phyloP scores from a whole-genome alignment of 2,329 filamentous ascomycete species.

The Xylariaceae sp. region DNA sequence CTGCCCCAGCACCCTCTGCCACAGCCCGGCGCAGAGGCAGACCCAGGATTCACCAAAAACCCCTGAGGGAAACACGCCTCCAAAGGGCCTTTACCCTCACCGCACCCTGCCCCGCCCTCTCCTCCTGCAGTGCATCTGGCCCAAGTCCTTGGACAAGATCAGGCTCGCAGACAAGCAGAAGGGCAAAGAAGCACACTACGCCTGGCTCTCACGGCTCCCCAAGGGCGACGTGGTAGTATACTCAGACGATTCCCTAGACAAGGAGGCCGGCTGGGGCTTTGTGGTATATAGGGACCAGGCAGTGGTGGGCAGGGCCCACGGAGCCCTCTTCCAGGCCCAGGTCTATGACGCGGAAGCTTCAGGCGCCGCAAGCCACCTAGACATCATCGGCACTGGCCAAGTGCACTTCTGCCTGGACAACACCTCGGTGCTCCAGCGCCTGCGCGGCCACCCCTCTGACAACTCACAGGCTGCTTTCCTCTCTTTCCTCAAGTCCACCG shows the following conservation, averaged over 20 bases:
- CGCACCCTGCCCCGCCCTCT: neutral
- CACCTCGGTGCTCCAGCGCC: neutral
- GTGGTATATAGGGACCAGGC: neutral
- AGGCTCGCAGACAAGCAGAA: neutral
- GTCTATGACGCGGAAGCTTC: neutral
- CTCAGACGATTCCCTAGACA: neutral
- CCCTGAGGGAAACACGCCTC: neutral
- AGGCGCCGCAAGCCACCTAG: neutral
- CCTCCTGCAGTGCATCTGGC: neutral
- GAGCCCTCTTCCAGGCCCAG: neutral
- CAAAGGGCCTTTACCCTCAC: neutral
- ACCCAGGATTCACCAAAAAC: too few relatives aligned
- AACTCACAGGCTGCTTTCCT: neutral
- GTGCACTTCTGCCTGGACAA: neutral
- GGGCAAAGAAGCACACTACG: neutral
- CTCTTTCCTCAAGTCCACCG: neutral
- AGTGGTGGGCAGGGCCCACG: neutral
- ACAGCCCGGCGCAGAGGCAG: too few relatives aligned
- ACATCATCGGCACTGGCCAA: neutral
- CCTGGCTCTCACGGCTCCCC: neutral
- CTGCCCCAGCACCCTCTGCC: too few relatives aligned
- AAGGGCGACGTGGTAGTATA: neutral
- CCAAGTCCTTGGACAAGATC: too few relatives aligned
- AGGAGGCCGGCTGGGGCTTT: neutral
- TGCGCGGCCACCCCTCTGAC: neutral